Evolutionary conservation across 352 stramenopile species (phyloP).

Genomic region (Phytophthora fragariaefolia): DNA sequence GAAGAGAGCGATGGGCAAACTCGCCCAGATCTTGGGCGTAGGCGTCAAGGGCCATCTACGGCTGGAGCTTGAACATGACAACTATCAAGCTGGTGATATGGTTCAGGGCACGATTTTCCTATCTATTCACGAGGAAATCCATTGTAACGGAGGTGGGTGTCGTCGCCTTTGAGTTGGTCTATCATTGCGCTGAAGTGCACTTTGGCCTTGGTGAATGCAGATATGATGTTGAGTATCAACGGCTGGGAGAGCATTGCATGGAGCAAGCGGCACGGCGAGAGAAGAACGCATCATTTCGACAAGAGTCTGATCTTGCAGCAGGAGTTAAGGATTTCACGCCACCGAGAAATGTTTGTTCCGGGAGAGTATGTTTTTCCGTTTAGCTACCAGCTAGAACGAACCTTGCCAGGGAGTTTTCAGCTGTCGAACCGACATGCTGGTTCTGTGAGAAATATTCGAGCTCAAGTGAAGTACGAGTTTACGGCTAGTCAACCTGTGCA

Average conservation of each 20-base stretch:
- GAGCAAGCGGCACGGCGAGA: slow-evolving; percentile 19
- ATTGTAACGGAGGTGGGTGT: slow-evolving; percentile 19
- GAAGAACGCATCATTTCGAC: slow-evolving; percentile 8
- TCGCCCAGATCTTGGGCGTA: slow-evolving; percentile 24
- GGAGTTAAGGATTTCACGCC: slow-evolving; percentile 2
- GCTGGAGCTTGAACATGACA: slow-evolving; percentile 20
- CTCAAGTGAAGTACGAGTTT: slow-evolving; percentile 19
- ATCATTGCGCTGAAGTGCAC: not conserved
- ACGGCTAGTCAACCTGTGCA: slow-evolving; percentile 13
- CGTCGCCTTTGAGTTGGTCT: not conserved
- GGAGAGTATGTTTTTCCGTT: slow-evolving; percentile 22
- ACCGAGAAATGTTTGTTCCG: slow-evolving; percentile 2
- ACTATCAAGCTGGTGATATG: slow-evolving; percentile 23
- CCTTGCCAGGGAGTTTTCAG: slow-evolving; percentile 15
- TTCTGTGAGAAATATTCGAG: slow-evolving; percentile 13
- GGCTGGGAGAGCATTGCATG: slow-evolving; percentile 17
- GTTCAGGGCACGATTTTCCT: slow-evolving; percentile 24
- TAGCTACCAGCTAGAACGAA: slow-evolving; percentile 18
- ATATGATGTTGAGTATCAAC: slow-evolving; percentile 8
- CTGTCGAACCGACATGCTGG: slow-evolving; percentile 20
- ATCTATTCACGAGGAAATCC: slow-evolving; percentile 21
- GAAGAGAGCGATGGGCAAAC: slow-evolving; percentile 12
- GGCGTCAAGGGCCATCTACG: slow-evolving; percentile 21
- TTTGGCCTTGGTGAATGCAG: slow-evolving; percentile 1
- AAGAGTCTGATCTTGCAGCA: slow-evolving; percentile 13